Conservation (phyloP, 148 eudicot species). For the Spergularia marina region DNA sequence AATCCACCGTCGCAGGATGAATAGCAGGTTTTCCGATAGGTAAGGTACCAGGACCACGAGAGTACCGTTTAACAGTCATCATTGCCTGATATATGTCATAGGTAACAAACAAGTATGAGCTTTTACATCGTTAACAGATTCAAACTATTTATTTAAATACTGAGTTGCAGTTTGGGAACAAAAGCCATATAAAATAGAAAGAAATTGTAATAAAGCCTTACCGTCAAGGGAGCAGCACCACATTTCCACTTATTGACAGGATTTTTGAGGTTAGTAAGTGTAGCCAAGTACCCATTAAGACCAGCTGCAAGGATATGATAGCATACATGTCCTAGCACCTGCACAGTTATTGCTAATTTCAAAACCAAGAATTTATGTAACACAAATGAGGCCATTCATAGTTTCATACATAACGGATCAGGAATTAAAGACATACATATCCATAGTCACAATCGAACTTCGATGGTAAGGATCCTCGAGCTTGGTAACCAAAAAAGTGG, state of each 20-base stretch:
- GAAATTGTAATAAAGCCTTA: conserved; percentile 28
- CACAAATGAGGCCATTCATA: neutral
- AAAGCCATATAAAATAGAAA: neutral
- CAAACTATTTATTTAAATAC: neutral
- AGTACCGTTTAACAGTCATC: conserved; percentile 89
- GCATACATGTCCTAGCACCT: conserved; percentile 97
- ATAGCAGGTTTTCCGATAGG: conserved; percentile 82
- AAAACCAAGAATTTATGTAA: conserved; percentile 7
- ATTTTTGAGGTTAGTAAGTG: conserved; percentile 82
- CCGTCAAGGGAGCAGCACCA: conserved; percentile 98
- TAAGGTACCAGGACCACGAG: conserved; percentile 77
- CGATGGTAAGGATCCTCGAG: conserved; percentile 94
- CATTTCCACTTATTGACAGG: conserved; percentile 93
- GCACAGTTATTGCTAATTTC: conserved; percentile 16
- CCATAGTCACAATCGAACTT: conserved; percentile 98
- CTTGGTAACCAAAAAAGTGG: conserved; percentile 99
- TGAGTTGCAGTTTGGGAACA: neutral
- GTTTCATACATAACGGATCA: neutral
- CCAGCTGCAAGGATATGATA: conserved; percentile 96
- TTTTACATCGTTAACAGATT: neutral
- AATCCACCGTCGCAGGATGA: conserved; percentile 87
- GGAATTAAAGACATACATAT: conserved; percentile 48
- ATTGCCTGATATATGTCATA: conserved; percentile 58
- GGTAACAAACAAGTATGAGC: neutral
- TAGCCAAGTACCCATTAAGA: conserved; percentile 91